These are phyloP conservation scores for Conticribra guillardii DNA, from an alignment of 108 stramenopile species.

Conservation along the genomic window DNA sequence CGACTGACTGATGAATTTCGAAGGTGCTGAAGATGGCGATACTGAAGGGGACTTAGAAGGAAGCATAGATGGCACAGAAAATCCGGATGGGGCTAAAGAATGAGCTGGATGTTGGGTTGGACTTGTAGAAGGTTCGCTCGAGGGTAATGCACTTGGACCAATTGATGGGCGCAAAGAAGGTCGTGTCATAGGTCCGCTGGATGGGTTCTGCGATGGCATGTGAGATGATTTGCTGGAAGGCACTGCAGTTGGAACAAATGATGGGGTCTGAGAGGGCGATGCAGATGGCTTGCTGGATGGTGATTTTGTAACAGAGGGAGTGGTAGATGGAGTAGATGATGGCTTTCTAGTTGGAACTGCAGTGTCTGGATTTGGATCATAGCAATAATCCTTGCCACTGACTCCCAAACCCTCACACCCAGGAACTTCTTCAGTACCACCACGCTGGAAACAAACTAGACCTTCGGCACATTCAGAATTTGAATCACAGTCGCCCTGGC, in stretches of 20 bases:
- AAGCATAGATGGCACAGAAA: too few species aligned
- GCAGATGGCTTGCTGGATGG: background rate
- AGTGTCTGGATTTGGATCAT: background rate
- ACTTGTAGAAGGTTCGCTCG: too few species aligned
- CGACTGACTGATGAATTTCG: too few species aligned
- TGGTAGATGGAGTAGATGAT: background rate
- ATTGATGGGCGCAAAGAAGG: too few species aligned
- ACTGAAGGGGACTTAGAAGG: too few species aligned
- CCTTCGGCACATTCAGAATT: slow-evolving; percentile 25
- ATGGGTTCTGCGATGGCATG: too few species aligned
- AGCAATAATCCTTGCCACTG: background rate
- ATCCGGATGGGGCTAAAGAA: too few species aligned
- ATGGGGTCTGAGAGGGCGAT: background rate
- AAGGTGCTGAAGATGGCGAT: too few species aligned
- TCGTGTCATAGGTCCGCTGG: too few species aligned
- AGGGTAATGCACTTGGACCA: too few species aligned
- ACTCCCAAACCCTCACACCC: background rate
- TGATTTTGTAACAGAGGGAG: background rate
- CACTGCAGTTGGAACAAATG: background rate
- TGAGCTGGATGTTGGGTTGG: too few species aligned
- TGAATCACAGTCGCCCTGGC: background rate
- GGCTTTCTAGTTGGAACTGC: background rate
- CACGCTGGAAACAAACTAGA: background rate
- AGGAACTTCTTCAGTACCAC: background rate
- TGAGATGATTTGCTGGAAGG: too few species aligned